A percentile compares a stretch with the other conserved stretches of the same genome.
These are phyloP conservation scores for Cystobasidium pallidum DNA, from an alignment of 1,284 basidiomycete species.

Conservation along the genomic window DNA sequence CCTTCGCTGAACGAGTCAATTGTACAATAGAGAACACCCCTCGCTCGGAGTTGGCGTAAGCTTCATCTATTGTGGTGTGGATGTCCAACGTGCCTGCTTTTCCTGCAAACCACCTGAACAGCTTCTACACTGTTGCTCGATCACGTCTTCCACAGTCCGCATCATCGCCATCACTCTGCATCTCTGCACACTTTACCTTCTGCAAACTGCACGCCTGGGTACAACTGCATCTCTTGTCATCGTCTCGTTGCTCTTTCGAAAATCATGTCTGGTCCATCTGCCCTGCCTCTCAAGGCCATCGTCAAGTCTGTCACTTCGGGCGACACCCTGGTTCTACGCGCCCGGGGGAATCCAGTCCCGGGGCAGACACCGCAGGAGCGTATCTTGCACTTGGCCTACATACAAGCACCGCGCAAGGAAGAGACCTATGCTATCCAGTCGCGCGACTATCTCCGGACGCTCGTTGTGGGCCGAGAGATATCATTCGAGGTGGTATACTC, in stretches of 20 bases:
- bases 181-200: too few relatives aligned
- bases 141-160: neutral
- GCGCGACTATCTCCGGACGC: constrained; percentile 82
- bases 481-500: constrained; percentile 75
- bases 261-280: constrained; percentile 23
- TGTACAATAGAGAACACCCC: too few relatives aligned
- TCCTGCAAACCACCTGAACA: neutral
- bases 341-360: constrained; percentile 71
- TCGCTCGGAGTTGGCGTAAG: too few relatives aligned
- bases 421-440: constrained; percentile 76
- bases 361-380: constrained; percentile 61
- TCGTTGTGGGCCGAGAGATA: constrained; percentile 86
- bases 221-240: too few relatives aligned
- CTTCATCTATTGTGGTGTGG: too few relatives aligned
- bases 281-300: constrained; percentile 42
- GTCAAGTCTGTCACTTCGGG: constrained; percentile 72
- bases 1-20: too few relatives aligned
- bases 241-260: neutral
- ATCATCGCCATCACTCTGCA: neutral
- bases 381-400: constrained; percentile 80
- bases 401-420: constrained; percentile 82
- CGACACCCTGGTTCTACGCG: constrained; percentile 73
- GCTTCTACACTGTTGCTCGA: neutral
- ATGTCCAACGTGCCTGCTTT: neutral
- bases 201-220: too few relatives aligned